Evolutionary conservation across 2,329 filamentous ascomycete species (phyloP).

Genomic region (Epichloe sp.): DNA sequence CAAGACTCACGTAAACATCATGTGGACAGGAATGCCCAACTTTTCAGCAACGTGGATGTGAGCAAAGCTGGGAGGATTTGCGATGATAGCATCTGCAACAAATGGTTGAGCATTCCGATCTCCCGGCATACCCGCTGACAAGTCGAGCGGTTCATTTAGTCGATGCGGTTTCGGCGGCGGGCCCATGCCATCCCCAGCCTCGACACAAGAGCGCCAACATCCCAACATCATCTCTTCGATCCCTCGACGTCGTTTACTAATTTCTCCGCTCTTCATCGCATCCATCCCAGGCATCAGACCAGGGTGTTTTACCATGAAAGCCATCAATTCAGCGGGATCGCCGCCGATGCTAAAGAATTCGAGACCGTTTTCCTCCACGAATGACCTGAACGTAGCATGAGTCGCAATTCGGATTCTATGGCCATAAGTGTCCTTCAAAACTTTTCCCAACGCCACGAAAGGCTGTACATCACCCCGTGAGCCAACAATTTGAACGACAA

Average conservation of each 20-base stretch:
- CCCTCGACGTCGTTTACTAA: slow-evolving; percentile 58
- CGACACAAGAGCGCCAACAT: slow-evolving; percentile 77
- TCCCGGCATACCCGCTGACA: slow-evolving; percentile 21
- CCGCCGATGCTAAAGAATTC: slow-evolving; percentile 71
- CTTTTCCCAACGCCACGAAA: slow-evolving; percentile 56
- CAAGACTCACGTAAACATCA: slow-evolving; percentile 73
- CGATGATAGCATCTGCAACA: slow-evolving; percentile 70
- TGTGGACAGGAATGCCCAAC: slow-evolving; percentile 59
- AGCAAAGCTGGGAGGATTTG: slow-evolving; percentile 65
- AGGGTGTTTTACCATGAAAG: slow-evolving; percentile 85
- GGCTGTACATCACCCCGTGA: slow-evolving; percentile 66
- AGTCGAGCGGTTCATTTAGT: slow-evolving; percentile 32
- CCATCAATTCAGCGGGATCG: slow-evolving; percentile 64
- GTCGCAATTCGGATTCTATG: slow-evolving; percentile 65
- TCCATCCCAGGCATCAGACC: slow-evolving; percentile 75
- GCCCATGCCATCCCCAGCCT: slow-evolving; percentile 55
- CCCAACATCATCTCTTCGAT: slow-evolving; percentile 72
- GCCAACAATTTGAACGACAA: slow-evolving; percentile 64
- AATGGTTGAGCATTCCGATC: slow-evolving; percentile 46
- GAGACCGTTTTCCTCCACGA: slow-evolving; percentile 56
- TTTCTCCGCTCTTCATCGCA: slow-evolving; percentile 61
- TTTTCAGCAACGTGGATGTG: slow-evolving; percentile 66
- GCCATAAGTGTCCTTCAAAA: slow-evolving; percentile 49
- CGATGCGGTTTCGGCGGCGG: slow-evolving; percentile 33
- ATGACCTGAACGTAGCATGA: slow-evolving; percentile 52